Percentiles rank a stretch among this genome's conserved stretches.
These are phyloP conservation scores for Plasmopara muralis DNA, from an alignment of 352 stramenopile genomes.

Conservation along the genomic window DNA sequence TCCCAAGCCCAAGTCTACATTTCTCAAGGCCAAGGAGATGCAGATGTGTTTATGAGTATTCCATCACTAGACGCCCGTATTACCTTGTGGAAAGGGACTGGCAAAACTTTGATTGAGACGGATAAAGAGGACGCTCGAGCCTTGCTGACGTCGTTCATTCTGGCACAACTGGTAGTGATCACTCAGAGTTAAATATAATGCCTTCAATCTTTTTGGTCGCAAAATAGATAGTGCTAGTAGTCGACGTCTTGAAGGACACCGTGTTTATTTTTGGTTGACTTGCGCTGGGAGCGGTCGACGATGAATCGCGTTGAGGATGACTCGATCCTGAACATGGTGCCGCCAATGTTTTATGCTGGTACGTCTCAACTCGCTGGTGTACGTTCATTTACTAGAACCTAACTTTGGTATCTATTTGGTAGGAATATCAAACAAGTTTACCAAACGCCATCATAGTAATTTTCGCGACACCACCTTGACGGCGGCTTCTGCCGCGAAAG, in stretches of 20 bases:
- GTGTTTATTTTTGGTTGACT: conserved; percentile 27
- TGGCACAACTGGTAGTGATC: conserved; percentile 46
- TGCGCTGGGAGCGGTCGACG: conserved; percentile 5
- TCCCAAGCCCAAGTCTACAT: conserved; percentile 64
- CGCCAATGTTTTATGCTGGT: conserved; percentile 36
- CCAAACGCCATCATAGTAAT: conserved; percentile 56
- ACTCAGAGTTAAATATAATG: conserved; percentile 20
- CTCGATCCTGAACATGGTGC: conserved; percentile 24
- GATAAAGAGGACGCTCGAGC: conserved; percentile 64
- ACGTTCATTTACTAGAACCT: neutral
- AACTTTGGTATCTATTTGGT: conserved; percentile 2
- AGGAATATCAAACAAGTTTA: conserved; percentile 84
- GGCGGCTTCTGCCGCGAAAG: conserved; percentile 59
- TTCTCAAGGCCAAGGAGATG: conserved; percentile 69
- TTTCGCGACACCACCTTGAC: conserved; percentile 73
- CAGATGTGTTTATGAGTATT: conserved; percentile 79
- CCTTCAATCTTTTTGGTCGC: conserved; percentile 9
- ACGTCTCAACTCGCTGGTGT: conserved; percentile 1
- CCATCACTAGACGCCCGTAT: conserved; percentile 64
- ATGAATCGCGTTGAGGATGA: conserved; percentile 37
- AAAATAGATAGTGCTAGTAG: conserved; percentile 14
- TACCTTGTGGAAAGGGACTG: conserved; percentile 67
- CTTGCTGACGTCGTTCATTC: conserved; percentile 50
- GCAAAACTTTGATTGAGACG: conserved; percentile 75
- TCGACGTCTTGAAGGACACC: neutral